Evolutionary conservation across 106 monocot genomes (phyloP).

Genomic region (Posidonia australis): DNA sequence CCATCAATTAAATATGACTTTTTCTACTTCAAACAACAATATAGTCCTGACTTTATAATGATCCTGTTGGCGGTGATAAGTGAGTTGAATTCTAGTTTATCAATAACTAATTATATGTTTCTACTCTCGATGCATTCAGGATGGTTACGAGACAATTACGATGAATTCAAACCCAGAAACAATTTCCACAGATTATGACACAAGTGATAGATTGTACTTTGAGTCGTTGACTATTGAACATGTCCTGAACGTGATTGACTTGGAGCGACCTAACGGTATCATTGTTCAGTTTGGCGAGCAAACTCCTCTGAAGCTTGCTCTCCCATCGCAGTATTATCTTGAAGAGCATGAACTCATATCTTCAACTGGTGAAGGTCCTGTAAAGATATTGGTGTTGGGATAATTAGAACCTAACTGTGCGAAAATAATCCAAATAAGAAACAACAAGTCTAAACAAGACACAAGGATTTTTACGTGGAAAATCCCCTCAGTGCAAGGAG

Average conservation of each 20-base stretch:
- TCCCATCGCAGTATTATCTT: conserved; percentile 54
- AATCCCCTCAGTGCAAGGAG: too few species aligned
- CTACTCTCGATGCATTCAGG: too few species aligned
- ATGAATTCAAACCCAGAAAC: conserved; percentile 90
- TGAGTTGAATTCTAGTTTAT: too few species aligned
- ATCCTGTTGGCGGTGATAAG: too few species aligned
- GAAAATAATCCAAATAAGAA: too few species aligned
- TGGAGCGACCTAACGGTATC: conserved; percentile 58
- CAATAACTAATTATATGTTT: too few species aligned
- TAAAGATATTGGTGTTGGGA: conserved; percentile 47
- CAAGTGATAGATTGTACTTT: conserved; percentile 53
- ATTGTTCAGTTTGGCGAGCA: conserved; percentile 81
- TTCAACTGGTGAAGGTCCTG: conserved; percentile 43
- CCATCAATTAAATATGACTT: too few species aligned
- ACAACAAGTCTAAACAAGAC: too few species aligned
- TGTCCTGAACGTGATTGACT: conserved; percentile 50
- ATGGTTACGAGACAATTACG: conserved; percentile 59
- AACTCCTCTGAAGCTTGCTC: conserved; percentile 72
- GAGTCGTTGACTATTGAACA: conserved; percentile 29
- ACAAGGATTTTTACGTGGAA: too few species aligned
- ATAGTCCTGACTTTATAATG: too few species aligned
- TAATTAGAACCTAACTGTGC: too few species aligned
- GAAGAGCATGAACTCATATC: conserved; percentile 42
- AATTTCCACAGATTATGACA: conserved; percentile 81
- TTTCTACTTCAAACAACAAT: too few species aligned